phyloP scores from a whole-genome alignment of 2,329 filamentous ascomycete species.

The Penicillium sclerotigenum region DNA sequence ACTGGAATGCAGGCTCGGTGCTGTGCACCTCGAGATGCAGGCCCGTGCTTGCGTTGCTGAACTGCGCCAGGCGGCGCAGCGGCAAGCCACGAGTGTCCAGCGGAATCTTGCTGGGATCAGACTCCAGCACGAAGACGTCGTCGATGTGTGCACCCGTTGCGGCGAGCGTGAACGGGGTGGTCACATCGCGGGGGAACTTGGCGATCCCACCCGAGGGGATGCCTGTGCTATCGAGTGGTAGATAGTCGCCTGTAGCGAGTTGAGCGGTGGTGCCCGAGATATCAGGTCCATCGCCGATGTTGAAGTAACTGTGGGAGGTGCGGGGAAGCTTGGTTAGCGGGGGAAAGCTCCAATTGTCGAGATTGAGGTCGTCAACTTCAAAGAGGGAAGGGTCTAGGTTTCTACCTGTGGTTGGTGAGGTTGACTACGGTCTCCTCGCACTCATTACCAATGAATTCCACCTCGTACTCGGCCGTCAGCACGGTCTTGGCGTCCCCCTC shows the following conservation, averaged over 20 bases:
- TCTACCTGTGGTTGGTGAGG: constrained; percentile 90
- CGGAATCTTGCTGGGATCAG: constrained; percentile 57
- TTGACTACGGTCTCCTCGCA: constrained; percentile 88
- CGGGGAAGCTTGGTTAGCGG: not conserved
- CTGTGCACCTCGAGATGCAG: constrained; percentile 83
- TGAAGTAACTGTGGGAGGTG: constrained; percentile 58
- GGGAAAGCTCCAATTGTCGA: not conserved
- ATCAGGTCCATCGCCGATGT: constrained; percentile 57
- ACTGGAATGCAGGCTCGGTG: constrained; percentile 95
- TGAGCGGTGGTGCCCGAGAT: constrained; percentile 62
- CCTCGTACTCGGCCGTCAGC: constrained; percentile 85
- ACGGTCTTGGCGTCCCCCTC: constrained; percentile 66
- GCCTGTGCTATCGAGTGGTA: constrained; percentile 68
- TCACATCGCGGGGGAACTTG: constrained; percentile 60
- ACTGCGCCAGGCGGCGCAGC: constrained; percentile 65
- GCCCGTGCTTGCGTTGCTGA: constrained; percentile 69
- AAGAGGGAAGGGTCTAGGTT: constrained; percentile 18
- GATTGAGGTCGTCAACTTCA: not conserved
- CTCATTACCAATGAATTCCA: constrained; percentile 69
- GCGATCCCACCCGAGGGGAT: constrained; percentile 71
- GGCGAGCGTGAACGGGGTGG: constrained; percentile 69
- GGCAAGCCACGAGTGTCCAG: constrained; percentile 64
- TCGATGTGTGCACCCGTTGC: constrained; percentile 72
- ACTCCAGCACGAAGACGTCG: constrained; percentile 81
- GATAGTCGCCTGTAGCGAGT: constrained; percentile 61